These are phyloP conservation scores for Hymenoscyphus scutula DNA, from an alignment of 2,329 filamentous ascomycete genomes.

Conservation along the genomic window DNA sequence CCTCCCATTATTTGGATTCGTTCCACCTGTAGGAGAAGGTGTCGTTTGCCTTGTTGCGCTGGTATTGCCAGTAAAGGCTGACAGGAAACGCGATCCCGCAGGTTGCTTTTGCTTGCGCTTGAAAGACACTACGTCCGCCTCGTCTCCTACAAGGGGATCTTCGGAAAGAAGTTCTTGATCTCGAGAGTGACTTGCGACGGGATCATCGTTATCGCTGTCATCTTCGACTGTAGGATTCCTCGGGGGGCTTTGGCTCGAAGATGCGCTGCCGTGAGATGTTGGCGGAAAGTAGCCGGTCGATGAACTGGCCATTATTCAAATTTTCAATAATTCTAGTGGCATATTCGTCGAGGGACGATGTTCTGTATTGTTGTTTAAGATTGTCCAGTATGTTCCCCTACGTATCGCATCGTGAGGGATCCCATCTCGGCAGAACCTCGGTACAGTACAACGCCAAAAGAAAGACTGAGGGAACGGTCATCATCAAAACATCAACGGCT, in stretches of 20 bases:
- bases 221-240: constrained; percentile 28
- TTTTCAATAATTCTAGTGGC: constrained; percentile 19
- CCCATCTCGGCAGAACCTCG: constrained; percentile 1
- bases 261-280: constrained; percentile 24
- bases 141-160: constrained; percentile 53
- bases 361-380: constrained; percentile 1
- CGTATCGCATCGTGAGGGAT: background rate
- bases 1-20: constrained; percentile 17
- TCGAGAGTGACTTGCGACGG: constrained; percentile 30
- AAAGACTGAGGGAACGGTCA: background rate
- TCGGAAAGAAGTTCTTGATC: constrained; percentile 47
- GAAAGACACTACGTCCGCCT: constrained; percentile 61
- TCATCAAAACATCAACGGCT: background rate
- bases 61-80: constrained; percentile 27
- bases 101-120: constrained; percentile 61
- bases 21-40: constrained; percentile 29
- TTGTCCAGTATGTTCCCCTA: background rate
- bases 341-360: constrained; percentile 12
- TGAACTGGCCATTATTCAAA: constrained; percentile 36
- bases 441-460: background rate
- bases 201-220: constrained; percentile 44
- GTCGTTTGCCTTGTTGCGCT: constrained; percentile 25
- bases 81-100: constrained; percentile 28
- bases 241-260: constrained; percentile 28
- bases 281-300: constrained; percentile 27